These are phyloP conservation scores for Aspergillus aculeatus DNA, from an alignment of 2,329 filamentous ascomycete species.

Conservation along the genomic window DNA sequence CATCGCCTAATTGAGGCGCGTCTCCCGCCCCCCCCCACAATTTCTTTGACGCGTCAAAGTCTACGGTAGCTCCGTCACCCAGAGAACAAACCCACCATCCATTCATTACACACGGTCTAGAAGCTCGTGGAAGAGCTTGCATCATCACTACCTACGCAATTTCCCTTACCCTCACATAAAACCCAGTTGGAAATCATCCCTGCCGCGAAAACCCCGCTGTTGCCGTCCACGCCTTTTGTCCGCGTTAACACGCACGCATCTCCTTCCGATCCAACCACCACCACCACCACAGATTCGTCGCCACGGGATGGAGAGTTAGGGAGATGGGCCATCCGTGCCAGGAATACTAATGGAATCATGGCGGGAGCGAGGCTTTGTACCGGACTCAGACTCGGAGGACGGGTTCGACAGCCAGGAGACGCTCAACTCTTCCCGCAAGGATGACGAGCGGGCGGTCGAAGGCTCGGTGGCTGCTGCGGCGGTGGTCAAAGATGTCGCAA, in stretches of 20 bases:
- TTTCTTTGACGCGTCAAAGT: slow-evolving; percentile 24
- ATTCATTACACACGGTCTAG: not conserved
- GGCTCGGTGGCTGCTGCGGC: slow-evolving; percentile 9
- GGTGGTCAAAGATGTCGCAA: not conserved
- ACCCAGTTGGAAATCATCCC: not conserved
- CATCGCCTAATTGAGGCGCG: slow-evolving; percentile 16
- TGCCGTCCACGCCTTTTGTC: not conserved
- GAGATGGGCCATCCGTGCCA: slow-evolving; percentile 37
- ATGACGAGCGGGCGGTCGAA: slow-evolving; percentile 10
- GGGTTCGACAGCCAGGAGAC: slow-evolving; percentile 38
- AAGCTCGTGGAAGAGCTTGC: not conserved
- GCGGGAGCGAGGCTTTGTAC: slow-evolving; percentile 52
- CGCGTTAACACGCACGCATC: not conserved
- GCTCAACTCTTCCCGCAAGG: slow-evolving; percentile 7
- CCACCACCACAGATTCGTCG: not conserved
- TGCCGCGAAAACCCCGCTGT: not conserved
- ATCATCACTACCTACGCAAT: not conserved
- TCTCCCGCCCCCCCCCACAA: slow-evolving; percentile 23
- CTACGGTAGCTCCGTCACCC: not conserved
- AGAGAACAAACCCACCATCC: not conserved
- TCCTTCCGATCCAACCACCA: not conserved
- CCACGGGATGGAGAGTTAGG: slow-evolving; percentile 29
- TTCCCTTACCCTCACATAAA: not conserved
- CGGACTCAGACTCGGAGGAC: slow-evolving; percentile 51
- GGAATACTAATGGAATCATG: slow-evolving; percentile 48